A percentile compares a stretch with the other conserved stretches of the same genome.
Evolutionary conservation across 2,329 filamentous ascomycete genomes (phyloP).

Genomic region (Arachnomyces sp.): DNA sequence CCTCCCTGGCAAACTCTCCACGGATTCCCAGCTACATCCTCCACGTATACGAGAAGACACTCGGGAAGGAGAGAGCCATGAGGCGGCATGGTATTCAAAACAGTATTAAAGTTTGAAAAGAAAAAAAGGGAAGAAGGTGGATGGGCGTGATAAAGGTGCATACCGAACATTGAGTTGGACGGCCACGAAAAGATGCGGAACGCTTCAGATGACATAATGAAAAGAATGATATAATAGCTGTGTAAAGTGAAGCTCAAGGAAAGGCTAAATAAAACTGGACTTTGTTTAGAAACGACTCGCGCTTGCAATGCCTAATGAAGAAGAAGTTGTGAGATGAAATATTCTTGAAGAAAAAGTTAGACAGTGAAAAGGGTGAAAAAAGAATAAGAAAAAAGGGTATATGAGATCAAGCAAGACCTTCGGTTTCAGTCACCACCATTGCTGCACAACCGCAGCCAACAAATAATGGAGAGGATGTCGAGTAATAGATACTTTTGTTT

Average conservation of each 20-base stretch:
- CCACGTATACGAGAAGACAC: too few relatives aligned
- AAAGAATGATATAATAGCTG: slow-evolving; percentile 16
- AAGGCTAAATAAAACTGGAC: slow-evolving; percentile 1
- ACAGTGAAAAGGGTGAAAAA: slow-evolving; percentile 25
- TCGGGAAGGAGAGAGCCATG: too few relatives aligned
- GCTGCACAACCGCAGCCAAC: slow-evolving; percentile 17
- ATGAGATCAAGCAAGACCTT: slow-evolving; percentile 14
- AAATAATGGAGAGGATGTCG: slow-evolving; percentile 7
- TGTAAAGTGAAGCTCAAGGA: slow-evolving; percentile 2
- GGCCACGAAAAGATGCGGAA: slow-evolving; percentile 8
- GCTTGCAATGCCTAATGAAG: slow-evolving; percentile 40
- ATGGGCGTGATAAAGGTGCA: not conserved
- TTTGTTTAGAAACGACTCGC: slow-evolving; percentile 28
- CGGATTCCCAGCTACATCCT: too few relatives aligned
- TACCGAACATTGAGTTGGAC: not conserved
- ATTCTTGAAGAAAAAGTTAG: slow-evolving; percentile 7
- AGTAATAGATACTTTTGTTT: not conserved
- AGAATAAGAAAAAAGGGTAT: slow-evolving; percentile 23
- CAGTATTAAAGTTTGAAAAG: too few relatives aligned
- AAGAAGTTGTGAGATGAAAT: slow-evolving; percentile 19
- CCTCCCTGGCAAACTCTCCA: too few relatives aligned
- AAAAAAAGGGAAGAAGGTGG: too few relatives aligned
- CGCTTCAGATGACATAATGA: slow-evolving; percentile 17
- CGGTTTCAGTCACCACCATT: slow-evolving; percentile 14
- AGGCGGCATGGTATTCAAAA: too few relatives aligned